phyloP scores from a whole-genome alignment of 1,284 basidiomycete genomes.

The Cerrena zonata region DNA sequence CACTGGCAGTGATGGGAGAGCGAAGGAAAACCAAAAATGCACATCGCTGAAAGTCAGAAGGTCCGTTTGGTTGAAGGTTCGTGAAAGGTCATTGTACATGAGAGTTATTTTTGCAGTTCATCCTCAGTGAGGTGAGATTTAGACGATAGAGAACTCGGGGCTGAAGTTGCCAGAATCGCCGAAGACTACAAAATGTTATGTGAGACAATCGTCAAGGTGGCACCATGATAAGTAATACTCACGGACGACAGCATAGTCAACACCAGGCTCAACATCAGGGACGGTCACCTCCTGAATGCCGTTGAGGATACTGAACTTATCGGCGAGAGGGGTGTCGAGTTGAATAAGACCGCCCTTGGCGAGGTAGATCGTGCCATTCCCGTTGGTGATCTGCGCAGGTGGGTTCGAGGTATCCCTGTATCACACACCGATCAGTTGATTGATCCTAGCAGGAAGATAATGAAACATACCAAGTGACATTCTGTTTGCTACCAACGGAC shows the following conservation, averaged over 20 bases:
- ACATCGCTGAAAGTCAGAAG: too few species aligned
- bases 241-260: conserved; percentile 29
- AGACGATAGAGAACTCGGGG: conserved; percentile 27
- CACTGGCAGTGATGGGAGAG: too few species aligned
- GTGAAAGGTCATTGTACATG: too few species aligned
- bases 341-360: conserved; percentile 31
- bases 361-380: conserved; percentile 35
- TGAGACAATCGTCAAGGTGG: not conserved
- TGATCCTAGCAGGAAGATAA: not conserved
- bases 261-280: conserved; percentile 21
- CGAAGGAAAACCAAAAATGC: too few species aligned
- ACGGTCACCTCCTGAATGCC: conserved; percentile 33
- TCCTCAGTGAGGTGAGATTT: too few species aligned
- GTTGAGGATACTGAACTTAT: conserved; percentile 36
- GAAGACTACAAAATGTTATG: conserved; percentile 22
- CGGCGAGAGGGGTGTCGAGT: conserved; percentile 7
- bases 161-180: conserved; percentile 33
- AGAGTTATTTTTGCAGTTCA: too few species aligned
- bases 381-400: conserved; percentile 44
- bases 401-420: conserved; percentile 35
- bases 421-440: too few species aligned
- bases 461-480: conserved; percentile 39
- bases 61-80: too few species aligned
- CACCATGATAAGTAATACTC: conserved; percentile 12
- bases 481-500: conserved; percentile 35